Base-by-base conservation (phyloP, 345 rosid species). In the Combretum micranthum region DNA sequence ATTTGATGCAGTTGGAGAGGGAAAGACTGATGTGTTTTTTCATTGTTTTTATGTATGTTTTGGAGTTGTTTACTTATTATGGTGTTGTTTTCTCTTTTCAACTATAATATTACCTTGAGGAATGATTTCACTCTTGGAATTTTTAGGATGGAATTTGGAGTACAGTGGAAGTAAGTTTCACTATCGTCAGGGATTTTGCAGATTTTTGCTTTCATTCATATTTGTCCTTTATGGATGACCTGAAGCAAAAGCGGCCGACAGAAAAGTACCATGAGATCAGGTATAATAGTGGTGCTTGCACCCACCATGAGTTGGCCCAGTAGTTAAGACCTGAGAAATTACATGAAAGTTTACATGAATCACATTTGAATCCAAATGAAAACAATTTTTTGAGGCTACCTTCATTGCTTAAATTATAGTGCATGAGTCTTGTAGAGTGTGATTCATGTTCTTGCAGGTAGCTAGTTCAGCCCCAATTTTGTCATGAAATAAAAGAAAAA, bases 131-230 rank as follows among this genome's bases (percentile, higher is more conserved):
- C 50, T 20, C 52, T 52, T 18, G 26, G 8, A 17, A 46, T 60
- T 63, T 75, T 16, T 74, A 93, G 99, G 94, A 89, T 77, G 97
- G 96, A 56, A 93, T 96, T 52, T 81, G 87, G 90, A 77, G 80
- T 64, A 80, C 91, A 22, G 52, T 89, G 46, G 48, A 71, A 68
- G 80, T 80, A 9, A 72, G 90, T 74, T 80, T 71, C 71, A 93
- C 92, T 4, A 68, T 80, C 52, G 77, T 93, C 63, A 64, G 72
- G 20, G 99, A 93, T 67, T 85, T 89, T 67, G 44, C 1, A 23
- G 99, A 89, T 73, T 79, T 85, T 62, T 83, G 88, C 66, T 83
- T 72, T 60, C 82, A 87, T 76, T 85, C 97, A 63, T 93, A 83
- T 62, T 64, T 78, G 59, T 85, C 96, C 0, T 18, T 72, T 42